Percentiles rank a stretch among this genome's conserved stretches.
Evolutionary conservation across 495 filamentous ascomycete genomes (phyloP).

Genomic region (Margaritispora aquatica): DNA sequence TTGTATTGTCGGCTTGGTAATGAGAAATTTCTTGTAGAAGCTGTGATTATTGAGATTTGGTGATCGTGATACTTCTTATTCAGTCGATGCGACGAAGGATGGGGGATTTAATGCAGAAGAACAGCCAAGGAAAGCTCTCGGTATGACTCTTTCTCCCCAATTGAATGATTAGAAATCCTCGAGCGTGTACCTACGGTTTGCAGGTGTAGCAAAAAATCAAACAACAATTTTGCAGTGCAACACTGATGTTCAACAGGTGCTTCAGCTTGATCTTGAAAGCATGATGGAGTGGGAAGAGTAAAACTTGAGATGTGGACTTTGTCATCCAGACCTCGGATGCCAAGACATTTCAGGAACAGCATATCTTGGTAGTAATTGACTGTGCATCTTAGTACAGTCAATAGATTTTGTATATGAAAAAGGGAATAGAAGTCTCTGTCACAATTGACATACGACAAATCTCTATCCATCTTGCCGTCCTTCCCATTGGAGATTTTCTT

Average conservation of each 20-base stretch:
- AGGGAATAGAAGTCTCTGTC: too few species aligned
- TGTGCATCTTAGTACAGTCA: too few species aligned
- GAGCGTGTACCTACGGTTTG: background rate
- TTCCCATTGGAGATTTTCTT: too few species aligned
- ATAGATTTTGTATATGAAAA: too few species aligned
- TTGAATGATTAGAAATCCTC: background rate
- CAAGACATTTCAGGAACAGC: too few species aligned
- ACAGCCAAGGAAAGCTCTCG: conserved; percentile 6
- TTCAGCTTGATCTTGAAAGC: background rate
- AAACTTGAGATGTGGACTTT: too few species aligned
- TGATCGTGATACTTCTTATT: background rate
- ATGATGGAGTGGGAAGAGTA: background rate
- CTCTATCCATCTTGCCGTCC: too few species aligned
- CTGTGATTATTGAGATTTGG: background rate
- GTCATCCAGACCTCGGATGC: too few species aligned
- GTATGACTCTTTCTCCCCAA: conserved; percentile 15
- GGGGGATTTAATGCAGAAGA: background rate
- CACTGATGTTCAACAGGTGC: too few species aligned
- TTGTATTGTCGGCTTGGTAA: background rate
- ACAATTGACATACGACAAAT: too few species aligned
- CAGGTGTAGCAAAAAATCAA: background rate
- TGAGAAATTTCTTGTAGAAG: background rate
- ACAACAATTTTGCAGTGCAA: too few species aligned
- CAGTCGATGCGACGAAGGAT: background rate
- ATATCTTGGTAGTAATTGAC: too few species aligned